These are phyloP conservation scores for Candida sanyiensis DNA, from an alignment of 805 yeast genomes.

Conservation along the genomic window DNA sequence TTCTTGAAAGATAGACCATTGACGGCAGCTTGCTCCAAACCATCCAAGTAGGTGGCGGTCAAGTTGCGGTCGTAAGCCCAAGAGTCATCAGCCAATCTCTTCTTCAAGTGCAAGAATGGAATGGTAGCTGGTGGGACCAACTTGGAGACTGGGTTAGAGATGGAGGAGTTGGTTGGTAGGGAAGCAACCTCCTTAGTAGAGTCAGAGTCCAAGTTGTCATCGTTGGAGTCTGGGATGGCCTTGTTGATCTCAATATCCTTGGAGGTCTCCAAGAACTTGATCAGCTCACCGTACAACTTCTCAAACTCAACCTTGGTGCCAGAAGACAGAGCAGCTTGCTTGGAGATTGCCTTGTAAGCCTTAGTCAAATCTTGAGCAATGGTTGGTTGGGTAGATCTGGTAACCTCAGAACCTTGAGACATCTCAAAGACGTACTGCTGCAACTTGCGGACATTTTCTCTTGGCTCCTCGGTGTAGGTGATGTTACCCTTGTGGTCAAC, in stretches of 20 bases:
- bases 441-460: constrained; percentile 87
- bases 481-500: constrained; percentile 87
- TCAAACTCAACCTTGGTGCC: constrained; percentile 68
- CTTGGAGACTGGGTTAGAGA: constrained; percentile 68
- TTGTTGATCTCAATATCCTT: constrained; percentile 67
- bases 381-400: constrained; percentile 64
- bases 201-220: constrained; percentile 45
- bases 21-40: constrained; percentile 88
- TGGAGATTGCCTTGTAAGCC: constrained; percentile 75
- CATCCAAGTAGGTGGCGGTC: constrained; percentile 77
- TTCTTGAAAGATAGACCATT: constrained; percentile 89
- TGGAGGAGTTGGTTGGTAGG: constrained; percentile 65
- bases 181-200: constrained; percentile 80
- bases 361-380: constrained; percentile 80
- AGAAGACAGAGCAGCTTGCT: constrained; percentile 56
- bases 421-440: constrained; percentile 94
- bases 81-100: constrained; percentile 59
- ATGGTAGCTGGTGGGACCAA: constrained; percentile 75
- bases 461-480: constrained; percentile 75
- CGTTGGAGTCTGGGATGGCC: constrained; percentile 44
- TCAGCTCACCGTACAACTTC: constrained; percentile 62
- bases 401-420: constrained; percentile 90
- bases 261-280: constrained; percentile 61
- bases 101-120: constrained; percentile 91
- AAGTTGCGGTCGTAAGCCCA: constrained; percentile 83